Conservation (phyloP, 768 basidiomycete species). For the Mycena vulgaris region DNA sequence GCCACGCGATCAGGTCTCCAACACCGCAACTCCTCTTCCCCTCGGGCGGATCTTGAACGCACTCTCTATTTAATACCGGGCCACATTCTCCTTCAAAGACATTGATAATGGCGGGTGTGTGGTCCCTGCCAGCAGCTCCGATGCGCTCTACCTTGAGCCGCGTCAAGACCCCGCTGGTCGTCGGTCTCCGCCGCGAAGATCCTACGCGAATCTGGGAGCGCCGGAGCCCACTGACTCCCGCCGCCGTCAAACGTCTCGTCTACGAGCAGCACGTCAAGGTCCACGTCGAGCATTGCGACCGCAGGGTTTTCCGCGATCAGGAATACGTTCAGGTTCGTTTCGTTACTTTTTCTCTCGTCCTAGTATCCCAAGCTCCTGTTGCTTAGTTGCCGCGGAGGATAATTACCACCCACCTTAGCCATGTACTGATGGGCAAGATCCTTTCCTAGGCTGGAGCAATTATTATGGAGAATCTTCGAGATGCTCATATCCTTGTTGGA, state of each 20-base stretch:
- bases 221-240: constrained; percentile 86
- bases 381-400: background rate
- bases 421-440: constrained; percentile 29
- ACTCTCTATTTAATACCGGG: constrained; percentile 7
- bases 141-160: background rate
- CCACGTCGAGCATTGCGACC: constrained; percentile 81
- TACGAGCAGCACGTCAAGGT: constrained; percentile 72
- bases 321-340: constrained; percentile 78
- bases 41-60: constrained; percentile 38
- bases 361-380: constrained; percentile 1
- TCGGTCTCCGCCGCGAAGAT: constrained; percentile 77
- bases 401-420: background rate
- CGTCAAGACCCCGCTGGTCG: constrained; percentile 38
- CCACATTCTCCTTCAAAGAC: background rate
- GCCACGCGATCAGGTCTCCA: background rate
- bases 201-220: constrained; percentile 89
- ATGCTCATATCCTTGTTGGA: constrained; percentile 85
- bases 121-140: constrained; percentile 7
- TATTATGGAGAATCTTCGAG: constrained; percentile 67
- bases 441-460: constrained; percentile 81
- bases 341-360: background rate
- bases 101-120: constrained; percentile 1
- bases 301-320: constrained; percentile 77
- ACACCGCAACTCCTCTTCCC: background rate
- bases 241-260: constrained; percentile 75